Percentiles rank a stretch among this genome's conserved stretches.
Evolutionary conservation across 2,329 filamentous ascomycete species (phyloP).

Genomic region (Septoria petroselini): DNA sequence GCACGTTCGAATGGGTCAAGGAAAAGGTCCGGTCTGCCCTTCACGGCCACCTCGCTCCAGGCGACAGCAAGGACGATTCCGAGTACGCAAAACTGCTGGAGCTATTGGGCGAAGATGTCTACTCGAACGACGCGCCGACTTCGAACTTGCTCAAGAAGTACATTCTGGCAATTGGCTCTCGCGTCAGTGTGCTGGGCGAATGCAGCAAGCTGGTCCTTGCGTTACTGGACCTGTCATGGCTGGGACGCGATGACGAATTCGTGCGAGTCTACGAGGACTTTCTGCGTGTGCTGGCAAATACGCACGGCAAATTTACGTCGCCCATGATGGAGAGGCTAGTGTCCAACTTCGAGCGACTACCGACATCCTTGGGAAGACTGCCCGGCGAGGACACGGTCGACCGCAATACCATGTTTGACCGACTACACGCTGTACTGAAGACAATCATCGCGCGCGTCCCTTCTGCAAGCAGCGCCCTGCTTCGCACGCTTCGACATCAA

Average conservation of each 20-base stretch:
- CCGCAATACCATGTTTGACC: slow-evolving; percentile 63
- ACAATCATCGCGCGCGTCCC: slow-evolving; percentile 79
- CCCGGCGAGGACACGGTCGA: slow-evolving; percentile 57
- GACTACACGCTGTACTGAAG: slow-evolving; percentile 72
- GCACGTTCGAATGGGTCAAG: slow-evolving; percentile 56
- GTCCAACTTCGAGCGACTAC: slow-evolving; percentile 66
- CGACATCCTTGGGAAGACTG: slow-evolving; percentile 52
- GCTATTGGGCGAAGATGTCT: slow-evolving; percentile 31
- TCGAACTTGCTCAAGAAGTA: slow-evolving; percentile 56
- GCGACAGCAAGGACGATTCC: slow-evolving; percentile 52
- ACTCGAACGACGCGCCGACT: slow-evolving; percentile 47
- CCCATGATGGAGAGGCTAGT: slow-evolving; percentile 77
- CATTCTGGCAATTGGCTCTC: slow-evolving; percentile 56
- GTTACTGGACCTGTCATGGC: slow-evolving; percentile 58
- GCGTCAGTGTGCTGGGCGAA: slow-evolving; percentile 54
- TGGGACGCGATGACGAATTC: slow-evolving; percentile 60
- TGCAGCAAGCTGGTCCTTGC: slow-evolving; percentile 59
- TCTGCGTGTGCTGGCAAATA: slow-evolving; percentile 66
- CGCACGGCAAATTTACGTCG: slow-evolving; percentile 74
- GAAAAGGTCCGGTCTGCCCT: slow-evolving; percentile 59
- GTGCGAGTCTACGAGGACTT: slow-evolving; percentile 56
- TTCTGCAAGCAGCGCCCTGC: slow-evolving; percentile 68
- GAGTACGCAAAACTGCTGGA: slow-evolving; percentile 53
- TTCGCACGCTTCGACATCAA: slow-evolving; percentile 44
- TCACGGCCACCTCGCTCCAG: slow-evolving; percentile 32